phyloP scores from a whole-genome alignment of 306 rosid genomes.

The Erythrophleum fordii region DNA sequence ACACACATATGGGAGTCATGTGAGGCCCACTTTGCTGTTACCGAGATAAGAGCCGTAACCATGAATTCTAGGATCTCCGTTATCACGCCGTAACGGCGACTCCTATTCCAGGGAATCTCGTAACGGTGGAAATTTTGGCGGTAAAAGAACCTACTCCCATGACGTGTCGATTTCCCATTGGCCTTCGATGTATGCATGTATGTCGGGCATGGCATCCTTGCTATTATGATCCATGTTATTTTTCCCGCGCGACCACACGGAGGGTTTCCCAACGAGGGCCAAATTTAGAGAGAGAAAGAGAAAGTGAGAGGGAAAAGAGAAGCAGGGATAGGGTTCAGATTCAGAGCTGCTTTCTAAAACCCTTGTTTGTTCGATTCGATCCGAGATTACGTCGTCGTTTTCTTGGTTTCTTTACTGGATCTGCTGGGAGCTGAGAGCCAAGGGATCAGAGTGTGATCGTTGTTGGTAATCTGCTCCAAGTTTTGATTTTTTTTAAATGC shows the following conservation, averaged over 20 bases:
- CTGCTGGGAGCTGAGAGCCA: not conserved
- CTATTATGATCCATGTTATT: slow-evolving; percentile 13
- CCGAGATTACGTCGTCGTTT: not conserved
- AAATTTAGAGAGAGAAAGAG: slow-evolving; percentile 21
- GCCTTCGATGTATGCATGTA: not conserved
- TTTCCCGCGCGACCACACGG: slow-evolving; percentile 32
- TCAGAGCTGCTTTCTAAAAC: slow-evolving; percentile 3
- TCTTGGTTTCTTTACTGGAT: not conserved
- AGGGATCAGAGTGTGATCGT: slow-evolving; percentile 3
- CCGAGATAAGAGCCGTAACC: slow-evolving; percentile 6
- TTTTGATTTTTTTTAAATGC: not conserved
- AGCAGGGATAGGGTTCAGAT: slow-evolving; percentile 11
- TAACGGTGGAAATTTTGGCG: slow-evolving; percentile 25
- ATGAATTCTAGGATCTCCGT: slow-evolving; percentile 17
- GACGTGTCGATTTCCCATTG: not conserved
- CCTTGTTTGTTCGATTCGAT: slow-evolving; percentile 19
- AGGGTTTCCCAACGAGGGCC: not conserved
- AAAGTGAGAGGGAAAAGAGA: not conserved
- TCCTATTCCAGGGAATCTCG: not conserved
- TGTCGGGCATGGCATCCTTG: not conserved
- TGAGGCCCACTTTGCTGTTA: not conserved
- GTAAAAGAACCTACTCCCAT: not conserved
- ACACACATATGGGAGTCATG: not conserved
- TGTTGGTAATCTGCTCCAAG: not conserved
- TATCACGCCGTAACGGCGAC: slow-evolving; percentile 8